Percentiles rank a stretch among this genome's conserved stretches.
phyloP scores from a whole-genome alignment of 2,329 filamentous ascomycete genomes.

The Coniochaeta sp. region DNA sequence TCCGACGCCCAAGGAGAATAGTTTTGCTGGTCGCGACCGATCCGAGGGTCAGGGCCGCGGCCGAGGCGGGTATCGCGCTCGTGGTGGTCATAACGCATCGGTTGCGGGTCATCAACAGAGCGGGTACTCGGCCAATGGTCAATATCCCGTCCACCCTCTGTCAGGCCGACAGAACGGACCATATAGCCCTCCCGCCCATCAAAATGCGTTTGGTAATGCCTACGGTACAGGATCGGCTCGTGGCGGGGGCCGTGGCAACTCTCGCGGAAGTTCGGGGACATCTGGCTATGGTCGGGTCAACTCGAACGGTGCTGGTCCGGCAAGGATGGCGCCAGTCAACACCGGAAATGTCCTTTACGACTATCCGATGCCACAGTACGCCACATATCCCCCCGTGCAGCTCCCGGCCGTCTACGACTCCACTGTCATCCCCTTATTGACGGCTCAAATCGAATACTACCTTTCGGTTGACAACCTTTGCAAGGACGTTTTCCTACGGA shows the following conservation, averaged over 20 bases:
- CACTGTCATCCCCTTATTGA: slow-evolving; percentile 30
- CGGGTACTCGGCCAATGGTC: slow-evolving; percentile 27
- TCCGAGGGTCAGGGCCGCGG: slow-evolving; percentile 26
- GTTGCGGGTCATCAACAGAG: slow-evolving; percentile 23
- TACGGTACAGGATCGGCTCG: slow-evolving; percentile 2
- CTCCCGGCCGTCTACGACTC: slow-evolving; percentile 7
- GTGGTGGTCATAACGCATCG: slow-evolving; percentile 32
- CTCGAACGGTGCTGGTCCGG: slow-evolving; percentile 10
- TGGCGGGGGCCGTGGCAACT: slow-evolving; percentile 1
- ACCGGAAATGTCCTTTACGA: slow-evolving; percentile 28
- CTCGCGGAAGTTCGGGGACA: neutral
- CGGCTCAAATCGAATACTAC: slow-evolving; percentile 73
- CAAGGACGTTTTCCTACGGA: slow-evolving; percentile 84
- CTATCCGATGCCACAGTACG: slow-evolving; percentile 41
- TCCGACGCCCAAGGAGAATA: slow-evolving; percentile 15
- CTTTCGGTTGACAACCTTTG: slow-evolving; percentile 93
- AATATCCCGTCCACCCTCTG: slow-evolving; percentile 20
- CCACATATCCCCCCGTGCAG: slow-evolving; percentile 34
- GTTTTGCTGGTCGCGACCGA: slow-evolving; percentile 22
- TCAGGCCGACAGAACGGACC: slow-evolving; percentile 25
- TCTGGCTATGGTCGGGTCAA: slow-evolving; percentile 7
- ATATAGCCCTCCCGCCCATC: slow-evolving; percentile 37
- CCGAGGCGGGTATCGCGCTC: slow-evolving; percentile 36
- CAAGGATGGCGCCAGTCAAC: slow-evolving; percentile 26
- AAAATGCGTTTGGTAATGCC: slow-evolving; percentile 25